Conservation (phyloP, 345 rosid genomes). For the Odontarrhena argentea region DNA sequence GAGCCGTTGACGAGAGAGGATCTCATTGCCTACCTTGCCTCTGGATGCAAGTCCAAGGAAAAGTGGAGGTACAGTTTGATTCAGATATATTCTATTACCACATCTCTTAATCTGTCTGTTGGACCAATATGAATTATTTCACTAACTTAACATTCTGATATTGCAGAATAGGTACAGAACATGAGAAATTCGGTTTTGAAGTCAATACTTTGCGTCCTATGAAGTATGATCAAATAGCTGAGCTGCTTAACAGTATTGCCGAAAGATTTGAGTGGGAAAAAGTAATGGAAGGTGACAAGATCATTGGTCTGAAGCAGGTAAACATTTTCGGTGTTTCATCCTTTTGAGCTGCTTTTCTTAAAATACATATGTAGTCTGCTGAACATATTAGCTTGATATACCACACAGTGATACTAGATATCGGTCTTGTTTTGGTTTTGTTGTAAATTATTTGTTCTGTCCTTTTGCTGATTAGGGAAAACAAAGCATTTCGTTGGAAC, state of each 20-base stretch:
- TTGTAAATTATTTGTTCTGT: neutral
- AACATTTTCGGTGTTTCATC: constrained; percentile 5
- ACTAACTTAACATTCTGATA: constrained; percentile 34
- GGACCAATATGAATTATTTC: neutral
- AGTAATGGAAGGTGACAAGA: constrained; percentile 82
- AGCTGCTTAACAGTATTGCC: constrained; percentile 87
- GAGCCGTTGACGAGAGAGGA: constrained; percentile 94
- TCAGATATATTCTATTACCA: neutral
- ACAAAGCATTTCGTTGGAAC: constrained; percentile 98
- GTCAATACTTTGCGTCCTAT: constrained; percentile 72
- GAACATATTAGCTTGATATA: constrained; percentile 13
- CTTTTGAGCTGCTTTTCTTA: neutral
- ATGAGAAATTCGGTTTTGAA: constrained; percentile 98
- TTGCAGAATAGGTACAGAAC: constrained; percentile 97
- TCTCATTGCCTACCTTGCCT: constrained; percentile 85
- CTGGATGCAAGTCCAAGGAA: constrained; percentile 95
- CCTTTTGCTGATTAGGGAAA: constrained; percentile 68
- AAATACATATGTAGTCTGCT: neutral
- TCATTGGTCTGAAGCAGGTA: constrained; percentile 97
- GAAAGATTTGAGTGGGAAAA: constrained; percentile 99
- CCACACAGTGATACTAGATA: constrained; percentile 1
- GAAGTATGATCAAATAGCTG: constrained; percentile 93
- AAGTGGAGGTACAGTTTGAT: constrained; percentile 70
- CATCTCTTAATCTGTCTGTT: neutral
- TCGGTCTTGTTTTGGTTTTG: neutral